These are phyloP conservation scores for Favolaschia claudopus DNA, from an alignment of 768 basidiomycete genomes.

Conservation along the genomic window DNA sequence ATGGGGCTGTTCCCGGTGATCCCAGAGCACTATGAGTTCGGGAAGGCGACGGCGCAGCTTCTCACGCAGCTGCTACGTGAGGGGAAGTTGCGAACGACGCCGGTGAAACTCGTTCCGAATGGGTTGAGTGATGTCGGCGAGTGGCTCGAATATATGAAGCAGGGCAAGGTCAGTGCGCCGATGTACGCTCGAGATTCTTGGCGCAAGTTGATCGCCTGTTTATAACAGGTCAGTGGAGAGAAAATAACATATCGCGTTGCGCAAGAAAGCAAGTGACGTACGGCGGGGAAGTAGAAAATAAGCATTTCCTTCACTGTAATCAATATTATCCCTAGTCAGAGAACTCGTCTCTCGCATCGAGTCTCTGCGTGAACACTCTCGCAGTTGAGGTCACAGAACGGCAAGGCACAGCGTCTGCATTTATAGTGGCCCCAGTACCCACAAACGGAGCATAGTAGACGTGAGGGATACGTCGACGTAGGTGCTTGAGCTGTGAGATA, in stretches of 20 bases:
- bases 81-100: constrained; percentile 20
- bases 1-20: constrained; percentile 9
- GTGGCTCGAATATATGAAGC: constrained; percentile 29
- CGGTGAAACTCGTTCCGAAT: constrained; percentile 25
- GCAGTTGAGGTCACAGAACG: constrained; percentile 80
- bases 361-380: constrained; percentile 80
- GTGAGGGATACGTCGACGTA: constrained; percentile 67
- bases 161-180: constrained; percentile 28
- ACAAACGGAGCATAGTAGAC: constrained; percentile 84
- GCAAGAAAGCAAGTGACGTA: no score
- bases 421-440: constrained; percentile 85
- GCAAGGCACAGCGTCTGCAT: constrained; percentile 78
- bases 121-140: constrained; percentile 21
- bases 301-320: no score
- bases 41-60: constrained; percentile 13
- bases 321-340: constrained; percentile 42
- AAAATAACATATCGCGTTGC: constrained; percentile 28
- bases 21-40: constrained; percentile 24
- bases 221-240: constrained; percentile 24
- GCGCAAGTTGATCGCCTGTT: not conserved
- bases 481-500: constrained; percentile 77
- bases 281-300: no score
- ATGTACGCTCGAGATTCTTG: not conserved
- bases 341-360: constrained; percentile 77
- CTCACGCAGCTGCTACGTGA: constrained; percentile 12